Percentiles rank a stretch among this genome's conserved stretches.
Evolutionary conservation across 208 protist species (phyloP).

Genomic region (Tritrichomonas foetus): DNA sequence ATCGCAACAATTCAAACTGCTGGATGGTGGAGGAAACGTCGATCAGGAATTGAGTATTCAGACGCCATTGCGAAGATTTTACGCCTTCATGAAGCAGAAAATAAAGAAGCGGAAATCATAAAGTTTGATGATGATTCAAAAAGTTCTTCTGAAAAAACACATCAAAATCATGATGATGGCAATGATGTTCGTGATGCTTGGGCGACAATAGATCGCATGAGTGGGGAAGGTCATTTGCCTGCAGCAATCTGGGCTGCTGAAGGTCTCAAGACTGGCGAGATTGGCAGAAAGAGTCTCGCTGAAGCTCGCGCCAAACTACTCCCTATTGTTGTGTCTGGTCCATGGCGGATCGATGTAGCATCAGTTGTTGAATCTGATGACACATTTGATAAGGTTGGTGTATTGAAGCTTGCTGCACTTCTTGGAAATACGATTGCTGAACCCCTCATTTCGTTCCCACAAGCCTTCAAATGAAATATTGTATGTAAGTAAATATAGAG

Average conservation of each 20-base stretch:
- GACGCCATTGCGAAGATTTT: not conserved
- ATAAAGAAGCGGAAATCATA: no score
- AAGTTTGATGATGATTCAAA: no score
- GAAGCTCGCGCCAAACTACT: not conserved
- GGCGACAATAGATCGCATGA: not conserved
- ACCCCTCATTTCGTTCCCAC: not conserved
- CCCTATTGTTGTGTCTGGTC: not conserved
- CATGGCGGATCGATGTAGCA: not conserved
- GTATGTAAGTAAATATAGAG: no score
- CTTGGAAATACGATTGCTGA: not conserved
- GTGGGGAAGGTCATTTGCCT: not conserved
- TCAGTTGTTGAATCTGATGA: not conserved
- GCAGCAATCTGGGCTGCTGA: conserved; percentile 2
- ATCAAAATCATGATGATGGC: no score
- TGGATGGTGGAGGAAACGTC: not conserved
- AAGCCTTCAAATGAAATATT: not conserved
- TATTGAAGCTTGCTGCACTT: not conserved
- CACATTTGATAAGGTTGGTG: not conserved
- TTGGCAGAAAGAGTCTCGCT: not conserved
- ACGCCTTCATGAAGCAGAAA: not conserved
- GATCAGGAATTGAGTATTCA: not conserved
- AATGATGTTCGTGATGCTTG: no score
- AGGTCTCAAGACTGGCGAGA: not conserved
- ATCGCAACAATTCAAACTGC: not conserved
- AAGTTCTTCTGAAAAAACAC: no score